These are phyloP conservation scores for Calocybe indica DNA, from an alignment of 768 basidiomycete species.

Conservation along the genomic window DNA sequence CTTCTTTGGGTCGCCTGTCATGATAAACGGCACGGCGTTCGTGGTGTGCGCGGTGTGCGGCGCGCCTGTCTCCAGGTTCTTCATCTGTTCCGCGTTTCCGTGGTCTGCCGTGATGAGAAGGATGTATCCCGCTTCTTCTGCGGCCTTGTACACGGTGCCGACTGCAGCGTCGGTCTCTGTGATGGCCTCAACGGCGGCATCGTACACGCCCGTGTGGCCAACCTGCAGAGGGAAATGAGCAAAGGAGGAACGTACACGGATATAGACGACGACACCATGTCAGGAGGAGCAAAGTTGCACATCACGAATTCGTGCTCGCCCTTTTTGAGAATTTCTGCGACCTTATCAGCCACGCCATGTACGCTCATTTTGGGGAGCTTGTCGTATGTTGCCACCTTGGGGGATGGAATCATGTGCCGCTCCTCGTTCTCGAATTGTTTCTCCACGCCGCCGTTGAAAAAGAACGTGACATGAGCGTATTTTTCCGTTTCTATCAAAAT, in stretches of 20 bases:
- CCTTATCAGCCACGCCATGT: slow-evolving; percentile 84
- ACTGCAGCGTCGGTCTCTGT: slow-evolving; percentile 86
- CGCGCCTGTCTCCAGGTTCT: slow-evolving; percentile 72
- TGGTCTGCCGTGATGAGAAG: slow-evolving; percentile 90
- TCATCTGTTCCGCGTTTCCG: slow-evolving; percentile 95
- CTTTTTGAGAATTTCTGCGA: slow-evolving; percentile 75
- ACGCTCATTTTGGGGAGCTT: slow-evolving; percentile 87
- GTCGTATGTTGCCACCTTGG: slow-evolving; percentile 94
- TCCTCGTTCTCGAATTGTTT: slow-evolving; percentile 84
- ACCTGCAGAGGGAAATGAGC: slow-evolving; percentile 37
- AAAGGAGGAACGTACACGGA: background rate
- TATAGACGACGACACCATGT: slow-evolving; percentile 57
- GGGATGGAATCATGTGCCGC: slow-evolving; percentile 84
- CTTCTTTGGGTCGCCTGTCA: slow-evolving; percentile 58
- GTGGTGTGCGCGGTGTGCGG: slow-evolving; percentile 93
- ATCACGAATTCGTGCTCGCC: slow-evolving; percentile 83
- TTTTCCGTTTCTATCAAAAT: slow-evolving; percentile 78
- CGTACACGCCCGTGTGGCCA: slow-evolving; percentile 88
- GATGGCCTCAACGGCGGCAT: slow-evolving; percentile 88
- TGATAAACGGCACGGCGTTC: slow-evolving; percentile 88
- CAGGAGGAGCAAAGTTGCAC: slow-evolving; percentile 97
- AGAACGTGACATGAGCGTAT: slow-evolving; percentile 96
- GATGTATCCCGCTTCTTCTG: slow-evolving; percentile 80
- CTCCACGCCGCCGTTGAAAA: slow-evolving; percentile 96
- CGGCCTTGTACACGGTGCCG: slow-evolving; percentile 80